Base-by-base conservation (phyloP, 331 rosid species). In the Cydonia oblonga region DNA sequence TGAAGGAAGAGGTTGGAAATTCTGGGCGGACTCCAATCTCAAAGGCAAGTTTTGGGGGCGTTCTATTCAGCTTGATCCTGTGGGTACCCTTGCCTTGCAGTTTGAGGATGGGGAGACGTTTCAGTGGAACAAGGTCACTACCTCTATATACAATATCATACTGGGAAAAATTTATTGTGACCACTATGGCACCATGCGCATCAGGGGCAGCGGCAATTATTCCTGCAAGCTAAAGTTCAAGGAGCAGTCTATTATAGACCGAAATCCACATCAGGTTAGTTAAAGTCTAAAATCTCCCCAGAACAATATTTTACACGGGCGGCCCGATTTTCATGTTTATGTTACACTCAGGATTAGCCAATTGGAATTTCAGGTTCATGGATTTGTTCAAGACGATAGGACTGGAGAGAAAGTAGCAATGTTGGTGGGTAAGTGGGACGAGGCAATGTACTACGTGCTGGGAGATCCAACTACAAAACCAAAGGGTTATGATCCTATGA, bases 321-420 rank as follows among this genome's bases (percentile, higher is more conserved):
- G 49, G 49, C 49, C 49, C 15, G 5, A 12, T 40, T 40, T 40
- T 40, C 49, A 60, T 26, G 22, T 15, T 53, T 28, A 6, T 62
- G 61, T 29, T 53, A 32, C 23, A 26, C 30, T 5, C 25, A 26
- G 24, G 18, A 9, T 35, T 5, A 14, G 23, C 23, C n/a, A 22
- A n/a, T 6, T 29, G 52, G 72, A 71, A 75, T 71, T 77, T 63
- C 90, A 93, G 98, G 98, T 93, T 64, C 97, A 89, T 81, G 98
- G 98, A 60, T 93, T 91, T 85, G 91, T 93, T 83, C 98, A 93
- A 89, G 97, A 93, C 87, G 88, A 93, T 76, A 85, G 90, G 82
- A 93, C 96, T n/a, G 98, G 98, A 51, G 97, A 91, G 81, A 93
- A 93, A 85, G 96, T 93, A 23, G 98, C 97, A n/a, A 88, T 93